A percentile compares a stretch with the other conserved stretches of the same genome.
phyloP scores from a whole-genome alignment of 805 yeast species.

The Hanseniaspora singularis region DNA sequence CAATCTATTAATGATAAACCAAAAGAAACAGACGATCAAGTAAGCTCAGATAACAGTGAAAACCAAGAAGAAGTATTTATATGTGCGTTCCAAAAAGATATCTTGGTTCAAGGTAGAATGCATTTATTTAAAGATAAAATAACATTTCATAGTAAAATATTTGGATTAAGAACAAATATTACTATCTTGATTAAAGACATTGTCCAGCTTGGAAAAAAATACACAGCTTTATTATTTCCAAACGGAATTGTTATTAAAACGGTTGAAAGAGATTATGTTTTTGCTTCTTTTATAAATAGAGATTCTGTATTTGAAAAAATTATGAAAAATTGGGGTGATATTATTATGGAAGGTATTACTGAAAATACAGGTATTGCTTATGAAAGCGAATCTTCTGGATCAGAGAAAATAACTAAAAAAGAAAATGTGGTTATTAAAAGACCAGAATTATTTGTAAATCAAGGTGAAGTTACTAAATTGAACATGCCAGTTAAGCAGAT shows the following conservation, averaged over 20 bases:
- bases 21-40: neutral
- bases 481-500: constrained; percentile 2
- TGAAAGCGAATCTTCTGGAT: neutral
- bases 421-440: neutral
- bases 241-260: constrained; percentile 57
- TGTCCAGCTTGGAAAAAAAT: constrained; percentile 49
- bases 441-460: constrained; percentile 9
- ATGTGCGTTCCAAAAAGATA: constrained; percentile 56
- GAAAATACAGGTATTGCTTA: neutral
- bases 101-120: constrained; percentile 54
- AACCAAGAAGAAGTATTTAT: constrained; percentile 19
- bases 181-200: constrained; percentile 50
- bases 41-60: too few species aligned
- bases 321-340: constrained; percentile 49
- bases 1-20: neutral
- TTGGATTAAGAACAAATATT: constrained; percentile 54
- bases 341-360: constrained; percentile 20
- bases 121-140: constrained; percentile 45
- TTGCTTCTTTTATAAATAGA: constrained; percentile 54
- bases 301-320: constrained; percentile 43
- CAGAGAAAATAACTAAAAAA: neutral
- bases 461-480: constrained; percentile 4
- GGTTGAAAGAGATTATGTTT: constrained; percentile 46
- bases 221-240: constrained; percentile 57
- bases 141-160: constrained; percentile 53